These are phyloP conservation scores for Colletotrichum plurivorum DNA, from an alignment of 2,329 filamentous ascomycete species.

Conservation along the genomic window DNA sequence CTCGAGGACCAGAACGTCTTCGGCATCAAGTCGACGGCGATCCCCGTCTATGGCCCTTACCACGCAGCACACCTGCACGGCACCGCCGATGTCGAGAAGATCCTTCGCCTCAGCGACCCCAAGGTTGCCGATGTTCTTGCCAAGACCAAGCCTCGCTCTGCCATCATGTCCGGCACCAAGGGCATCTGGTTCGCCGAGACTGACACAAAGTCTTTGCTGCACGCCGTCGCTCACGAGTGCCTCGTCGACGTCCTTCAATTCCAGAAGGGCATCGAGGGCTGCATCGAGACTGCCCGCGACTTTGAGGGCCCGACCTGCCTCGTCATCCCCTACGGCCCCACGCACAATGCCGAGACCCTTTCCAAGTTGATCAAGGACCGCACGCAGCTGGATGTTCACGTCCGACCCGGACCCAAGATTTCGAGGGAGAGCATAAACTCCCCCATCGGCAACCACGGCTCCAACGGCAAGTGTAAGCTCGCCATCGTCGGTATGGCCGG, in stretches of 20 bases:
- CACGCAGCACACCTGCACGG: slow-evolving; percentile 69
- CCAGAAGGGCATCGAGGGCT: slow-evolving; percentile 62
- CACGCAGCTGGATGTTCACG: slow-evolving; percentile 58
- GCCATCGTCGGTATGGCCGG: slow-evolving; percentile 80
- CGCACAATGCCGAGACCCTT: slow-evolving; percentile 62
- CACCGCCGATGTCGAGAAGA: slow-evolving; percentile 57
- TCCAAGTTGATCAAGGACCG: slow-evolving; percentile 58
- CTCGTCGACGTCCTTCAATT: slow-evolving; percentile 65
- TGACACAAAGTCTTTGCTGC: slow-evolving; percentile 58
- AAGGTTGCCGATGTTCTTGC: slow-evolving; percentile 55
- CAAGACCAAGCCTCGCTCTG: slow-evolving; percentile 59
- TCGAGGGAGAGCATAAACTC: slow-evolving; percentile 51
- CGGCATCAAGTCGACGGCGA: slow-evolving; percentile 58
- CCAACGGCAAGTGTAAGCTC: slow-evolving; percentile 73
- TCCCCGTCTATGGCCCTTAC: slow-evolving; percentile 70
- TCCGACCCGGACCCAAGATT: slow-evolving; percentile 54
- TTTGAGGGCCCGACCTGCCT: slow-evolving; percentile 58
- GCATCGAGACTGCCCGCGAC: slow-evolving; percentile 57
- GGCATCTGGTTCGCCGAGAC: slow-evolving; percentile 58
- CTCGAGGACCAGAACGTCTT: slow-evolving; percentile 58
- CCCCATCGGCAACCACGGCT: slow-evolving; percentile 63
- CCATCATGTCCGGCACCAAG: slow-evolving; percentile 66
- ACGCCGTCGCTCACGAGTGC: slow-evolving; percentile 62
- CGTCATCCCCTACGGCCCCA: slow-evolving; percentile 65
- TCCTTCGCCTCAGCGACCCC: slow-evolving; percentile 60